Conservation (phyloP, 805 yeast species). For the Lachancea kluyveri region DNA sequence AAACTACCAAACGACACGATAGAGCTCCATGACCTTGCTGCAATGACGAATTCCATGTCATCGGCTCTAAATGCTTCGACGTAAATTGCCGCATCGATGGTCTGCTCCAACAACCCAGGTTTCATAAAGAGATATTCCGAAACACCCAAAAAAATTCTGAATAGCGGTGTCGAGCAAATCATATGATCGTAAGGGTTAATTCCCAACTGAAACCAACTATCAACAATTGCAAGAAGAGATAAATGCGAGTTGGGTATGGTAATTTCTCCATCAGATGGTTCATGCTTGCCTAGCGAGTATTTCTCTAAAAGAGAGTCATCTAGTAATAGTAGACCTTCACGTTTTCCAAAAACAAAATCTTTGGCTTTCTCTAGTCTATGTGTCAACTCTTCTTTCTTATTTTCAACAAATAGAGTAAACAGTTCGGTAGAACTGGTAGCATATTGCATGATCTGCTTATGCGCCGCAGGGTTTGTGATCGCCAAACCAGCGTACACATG, state of each 20-base stretch:
- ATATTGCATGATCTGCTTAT: conserved; percentile 83
- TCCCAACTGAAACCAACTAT: conserved; percentile 80
- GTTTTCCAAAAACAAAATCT: conserved; percentile 67
- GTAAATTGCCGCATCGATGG: conserved; percentile 63
- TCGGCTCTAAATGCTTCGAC: conserved; percentile 74
- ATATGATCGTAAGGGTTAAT: conserved; percentile 95
- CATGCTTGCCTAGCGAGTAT: conserved; percentile 70
- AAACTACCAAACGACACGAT: conserved; percentile 73
- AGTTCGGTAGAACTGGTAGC: conserved; percentile 78
- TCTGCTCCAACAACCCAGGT: conserved; percentile 74
- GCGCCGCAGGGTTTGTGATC: conserved; percentile 92
- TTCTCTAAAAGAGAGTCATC: conserved; percentile 75
- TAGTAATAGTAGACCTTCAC: conserved; percentile 50
- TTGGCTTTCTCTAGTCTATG: conserved; percentile 61
- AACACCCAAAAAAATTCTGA: conserved; percentile 89
- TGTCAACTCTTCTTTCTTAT: conserved; percentile 50
- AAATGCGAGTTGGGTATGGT: conserved; percentile 75
- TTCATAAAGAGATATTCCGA: conserved; percentile 86
- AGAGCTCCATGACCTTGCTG: conserved; percentile 83
- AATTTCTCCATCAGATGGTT: conserved; percentile 45
- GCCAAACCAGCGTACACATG: conserved; percentile 98
- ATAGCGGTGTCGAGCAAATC: conserved; percentile 91
- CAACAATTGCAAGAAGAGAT: conserved; percentile 84
- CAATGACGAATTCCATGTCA: conserved; percentile 86
- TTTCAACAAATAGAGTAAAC: conserved; percentile 75